A percentile compares a stretch with the other conserved stretches of the same genome.
These are phyloP conservation scores for Canavalia gladiata DNA, from an alignment of 306 rosid species.

Conservation along the genomic window DNA sequence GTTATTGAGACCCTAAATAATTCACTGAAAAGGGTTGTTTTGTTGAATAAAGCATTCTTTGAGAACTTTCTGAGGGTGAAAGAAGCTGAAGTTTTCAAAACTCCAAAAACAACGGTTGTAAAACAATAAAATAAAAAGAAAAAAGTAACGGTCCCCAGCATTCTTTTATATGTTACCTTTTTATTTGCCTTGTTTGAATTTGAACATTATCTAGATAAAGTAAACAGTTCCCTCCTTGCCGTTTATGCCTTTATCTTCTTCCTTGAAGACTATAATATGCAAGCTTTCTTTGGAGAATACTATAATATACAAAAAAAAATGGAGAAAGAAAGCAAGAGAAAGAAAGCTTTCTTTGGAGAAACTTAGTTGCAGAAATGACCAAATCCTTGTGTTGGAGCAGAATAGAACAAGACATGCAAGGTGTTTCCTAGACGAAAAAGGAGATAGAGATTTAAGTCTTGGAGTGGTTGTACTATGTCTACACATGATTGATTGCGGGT, in stretches of 20 bases:
- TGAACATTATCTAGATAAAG: conserved; percentile 49
- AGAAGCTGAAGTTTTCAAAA: conserved; percentile 49
- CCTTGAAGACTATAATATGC: background rate
- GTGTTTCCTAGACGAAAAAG: conserved; percentile 38
- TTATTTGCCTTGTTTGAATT: conserved; percentile 63
- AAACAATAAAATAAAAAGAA: background rate
- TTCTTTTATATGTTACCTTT: conserved; percentile 56
- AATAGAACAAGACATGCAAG: conserved; percentile 48
- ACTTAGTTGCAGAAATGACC: conserved; percentile 53
- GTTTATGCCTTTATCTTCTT: conserved; percentile 47
- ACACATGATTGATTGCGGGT: conserved; percentile 28
- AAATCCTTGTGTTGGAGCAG: conserved; percentile 32
- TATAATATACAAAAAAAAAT: too few relatives aligned
- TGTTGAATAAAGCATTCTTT: conserved; percentile 50
- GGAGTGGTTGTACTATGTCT: conserved; percentile 9
- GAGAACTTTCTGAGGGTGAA: conserved; percentile 31
- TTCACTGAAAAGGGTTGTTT: conserved; percentile 54
- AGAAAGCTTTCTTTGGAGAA: background rate
- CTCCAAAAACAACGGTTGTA: conserved; percentile 57
- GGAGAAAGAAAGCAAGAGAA: too few relatives aligned
- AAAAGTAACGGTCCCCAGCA: conserved; percentile 61
- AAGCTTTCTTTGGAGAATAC: conserved; percentile 40
- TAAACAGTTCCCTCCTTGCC: conserved; percentile 75
- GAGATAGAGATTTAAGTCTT: conserved; percentile 31
- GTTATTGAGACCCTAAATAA: conserved; percentile 57